phyloP scores from a whole-genome alignment of 2,329 filamentous ascomycete genomes.

The Bipolaris oryzae region DNA sequence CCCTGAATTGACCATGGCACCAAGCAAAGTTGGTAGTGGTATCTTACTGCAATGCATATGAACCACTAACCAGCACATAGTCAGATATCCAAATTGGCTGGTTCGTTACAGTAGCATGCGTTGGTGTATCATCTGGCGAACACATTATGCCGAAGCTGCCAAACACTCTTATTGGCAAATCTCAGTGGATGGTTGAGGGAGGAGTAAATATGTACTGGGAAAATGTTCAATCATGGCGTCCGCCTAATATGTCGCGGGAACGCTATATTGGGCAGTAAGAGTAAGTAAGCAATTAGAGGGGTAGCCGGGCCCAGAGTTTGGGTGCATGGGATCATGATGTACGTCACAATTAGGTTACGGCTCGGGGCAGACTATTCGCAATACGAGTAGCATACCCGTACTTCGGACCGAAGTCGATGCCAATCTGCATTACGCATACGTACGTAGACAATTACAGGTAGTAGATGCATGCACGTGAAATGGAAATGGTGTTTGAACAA shows the following conservation, averaged over 20 bases:
- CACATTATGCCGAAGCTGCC: background rate
- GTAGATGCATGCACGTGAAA: background rate
- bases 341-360: background rate
- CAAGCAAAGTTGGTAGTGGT: background rate
- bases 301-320: background rate
- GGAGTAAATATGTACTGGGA: background rate
- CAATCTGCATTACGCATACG: background rate
- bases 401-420: constrained; percentile 1
- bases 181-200: background rate
- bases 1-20: background rate
- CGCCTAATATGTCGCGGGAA: background rate
- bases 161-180: background rate
- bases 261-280: background rate
- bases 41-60: background rate
- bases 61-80: background rate
- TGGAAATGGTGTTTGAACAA: background rate
- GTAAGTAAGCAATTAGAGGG: background rate
- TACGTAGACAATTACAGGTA: too few relatives aligned
- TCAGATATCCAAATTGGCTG: background rate
- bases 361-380: background rate
- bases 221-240: background rate
- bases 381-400: background rate
- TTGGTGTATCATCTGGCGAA: background rate
- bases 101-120: background rate
- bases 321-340: background rate